These are phyloP conservation scores for Falciphora oryzae DNA, from an alignment of 2,329 filamentous ascomycete species.

Conservation along the genomic window DNA sequence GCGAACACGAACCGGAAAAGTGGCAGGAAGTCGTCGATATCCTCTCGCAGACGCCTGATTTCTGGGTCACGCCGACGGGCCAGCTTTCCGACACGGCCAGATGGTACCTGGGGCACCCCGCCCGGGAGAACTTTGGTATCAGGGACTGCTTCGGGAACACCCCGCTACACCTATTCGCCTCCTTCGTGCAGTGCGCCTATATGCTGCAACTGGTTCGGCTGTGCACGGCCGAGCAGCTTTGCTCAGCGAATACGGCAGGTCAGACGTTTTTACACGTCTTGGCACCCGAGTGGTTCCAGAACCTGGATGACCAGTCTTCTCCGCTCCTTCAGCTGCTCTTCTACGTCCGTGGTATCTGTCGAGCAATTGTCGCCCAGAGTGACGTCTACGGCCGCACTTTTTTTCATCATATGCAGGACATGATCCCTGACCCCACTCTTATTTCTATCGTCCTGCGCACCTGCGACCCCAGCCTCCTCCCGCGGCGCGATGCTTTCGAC, in stretches of 20 bases:
- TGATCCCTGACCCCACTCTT: constrained; percentile 22
- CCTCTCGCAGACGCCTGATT: constrained; percentile 16
- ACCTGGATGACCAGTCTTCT: constrained; percentile 18
- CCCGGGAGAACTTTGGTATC: constrained; percentile 18
- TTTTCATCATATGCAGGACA: constrained; percentile 38
- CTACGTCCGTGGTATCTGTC: constrained; percentile 20
- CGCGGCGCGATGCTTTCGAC: constrained; percentile 45
- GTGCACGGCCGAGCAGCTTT: constrained; percentile 17
- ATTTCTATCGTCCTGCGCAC: constrained; percentile 28
- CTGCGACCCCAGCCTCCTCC: constrained; percentile 26
- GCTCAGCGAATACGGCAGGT: constrained; percentile 35
- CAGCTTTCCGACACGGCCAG: constrained; percentile 23
- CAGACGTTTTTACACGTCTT: constrained; percentile 46
- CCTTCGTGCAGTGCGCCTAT: constrained; percentile 24
- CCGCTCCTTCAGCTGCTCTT: constrained; percentile 23
- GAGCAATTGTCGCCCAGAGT: constrained; percentile 10
- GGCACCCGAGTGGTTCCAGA: constrained; percentile 27
- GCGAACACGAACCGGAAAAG: constrained; percentile 2
- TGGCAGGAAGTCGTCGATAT: constrained; percentile 28
- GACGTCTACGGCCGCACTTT: constrained; percentile 49
- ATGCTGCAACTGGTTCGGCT: constrained; percentile 24
- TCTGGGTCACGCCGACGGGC: constrained; percentile 23
- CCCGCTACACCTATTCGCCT: constrained; percentile 39
- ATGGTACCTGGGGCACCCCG: constrained; percentile 18
- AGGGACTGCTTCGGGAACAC: constrained; percentile 43